Percentiles rank a stretch among this genome's conserved stretches.
These are phyloP conservation scores for Ogataea ramenticola DNA, from an alignment of 805 yeast species.

Conservation along the genomic window DNA sequence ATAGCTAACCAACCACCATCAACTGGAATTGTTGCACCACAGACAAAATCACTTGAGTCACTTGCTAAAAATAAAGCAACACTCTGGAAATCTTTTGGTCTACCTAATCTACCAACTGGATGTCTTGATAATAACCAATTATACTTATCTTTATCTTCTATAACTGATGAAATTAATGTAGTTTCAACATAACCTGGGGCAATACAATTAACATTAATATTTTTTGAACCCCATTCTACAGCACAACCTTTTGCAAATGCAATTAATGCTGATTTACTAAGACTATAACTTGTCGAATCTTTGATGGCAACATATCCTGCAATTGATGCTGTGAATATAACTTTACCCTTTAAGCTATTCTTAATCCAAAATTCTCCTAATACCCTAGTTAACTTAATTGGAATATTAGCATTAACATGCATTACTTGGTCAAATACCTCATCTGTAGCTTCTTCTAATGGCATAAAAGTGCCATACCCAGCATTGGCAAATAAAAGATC, in stretches of 20 bases:
- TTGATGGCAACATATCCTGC: slow-evolving; percentile 34
- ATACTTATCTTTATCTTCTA: slow-evolving; percentile 20
- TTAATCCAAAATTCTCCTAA: slow-evolving; percentile 31
- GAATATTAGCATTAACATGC: slow-evolving; percentile 33
- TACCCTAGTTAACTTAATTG: slow-evolving; percentile 29
- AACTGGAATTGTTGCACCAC: slow-evolving; percentile 44
- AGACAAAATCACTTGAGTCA: slow-evolving; percentile 42
- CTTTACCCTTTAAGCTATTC: slow-evolving; percentile 27
- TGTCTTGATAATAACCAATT: slow-evolving; percentile 28
- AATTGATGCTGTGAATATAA: slow-evolving; percentile 35
- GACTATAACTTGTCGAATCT: slow-evolving; percentile 30
- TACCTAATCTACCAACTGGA: slow-evolving; percentile 43
- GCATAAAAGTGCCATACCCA: slow-evolving; percentile 25
- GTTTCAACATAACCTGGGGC: slow-evolving; percentile 46
- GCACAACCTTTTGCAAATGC: slow-evolving; percentile 30
- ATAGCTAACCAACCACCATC: slow-evolving; percentile 47
- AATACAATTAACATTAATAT: slow-evolving; percentile 40
- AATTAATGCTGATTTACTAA: slow-evolving; percentile 36
- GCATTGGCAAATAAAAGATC: slow-evolving; percentile 29
- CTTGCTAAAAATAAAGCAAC: slow-evolving; percentile 37
- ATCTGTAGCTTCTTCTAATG: slow-evolving; percentile 29
- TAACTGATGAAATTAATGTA: slow-evolving; percentile 31
- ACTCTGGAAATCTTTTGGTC: slow-evolving; percentile 39
- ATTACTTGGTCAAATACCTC: slow-evolving; percentile 31
- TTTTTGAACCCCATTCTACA: slow-evolving; percentile 37